Base-by-base conservation (phyloP, 495 filamentous ascomycete genomes). In the Daldinia vernicosa region DNA sequence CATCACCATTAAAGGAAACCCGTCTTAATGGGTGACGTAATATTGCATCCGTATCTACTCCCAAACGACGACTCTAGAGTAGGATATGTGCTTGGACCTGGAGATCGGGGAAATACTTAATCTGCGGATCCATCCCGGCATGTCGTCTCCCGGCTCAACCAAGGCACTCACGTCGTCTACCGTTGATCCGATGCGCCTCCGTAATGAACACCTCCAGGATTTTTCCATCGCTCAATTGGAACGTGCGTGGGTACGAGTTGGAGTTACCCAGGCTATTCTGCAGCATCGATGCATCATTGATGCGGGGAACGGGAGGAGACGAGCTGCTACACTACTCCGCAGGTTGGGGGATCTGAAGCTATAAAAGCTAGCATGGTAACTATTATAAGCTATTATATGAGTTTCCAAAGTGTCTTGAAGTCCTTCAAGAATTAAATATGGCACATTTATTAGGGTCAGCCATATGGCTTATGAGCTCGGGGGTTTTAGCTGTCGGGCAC, bases 221-320 rank as follows among this genome's bases (percentile, higher is more conserved):
- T 56, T 58, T 14, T 51, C 55, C 54, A 14, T 22, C 27, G 27
- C 45, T 24, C 52, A 60, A 73, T 66, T 66, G 70, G 57, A 58
- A 24, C 55, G 39, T 17, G 17, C 30, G 50, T 37, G 37, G 52
- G 15, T 14, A 58, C 17, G 4, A 54, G 19, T 61, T 66, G 66
- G 61, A 61, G 61, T 22, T 55, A 32, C 22, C 59, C 32, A 50
- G 55, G 6, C 11, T 67, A 24, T 52, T 24, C 60, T 60, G 64
- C 60, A 56, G 28, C 39, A 60, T 66, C 17, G 15, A 66, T 63
- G 58, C 70, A 69, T 66, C 70, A 66, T 63, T 17, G 43, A 66
- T 69, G 70, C 66, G 70, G 66, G 70, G 70, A 66, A 69, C 7
- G 50, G 47, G 51, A 68, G 70, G 58, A 68, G 58, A 62, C 8